phyloP scores from a whole-genome alignment of 495 filamentous ascomycete species.

The Neurospora sp. region DNA sequence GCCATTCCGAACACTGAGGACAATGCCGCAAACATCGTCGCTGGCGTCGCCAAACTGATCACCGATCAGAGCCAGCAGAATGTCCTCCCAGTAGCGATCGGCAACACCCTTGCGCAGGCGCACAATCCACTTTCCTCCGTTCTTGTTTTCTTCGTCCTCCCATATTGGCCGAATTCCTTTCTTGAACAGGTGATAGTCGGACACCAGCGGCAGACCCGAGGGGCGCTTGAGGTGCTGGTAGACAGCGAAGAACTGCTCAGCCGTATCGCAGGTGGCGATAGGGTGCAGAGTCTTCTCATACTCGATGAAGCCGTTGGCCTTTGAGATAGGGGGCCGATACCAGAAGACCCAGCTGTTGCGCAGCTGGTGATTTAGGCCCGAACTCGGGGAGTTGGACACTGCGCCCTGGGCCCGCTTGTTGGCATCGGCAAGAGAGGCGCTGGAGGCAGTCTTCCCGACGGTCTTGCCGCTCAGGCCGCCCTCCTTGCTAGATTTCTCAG shows the following conservation, averaged over 20 bases:
- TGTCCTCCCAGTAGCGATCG: slow-evolving; percentile 96
- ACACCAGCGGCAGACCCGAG: slow-evolving; percentile 78
- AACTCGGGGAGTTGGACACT: slow-evolving; percentile 19
- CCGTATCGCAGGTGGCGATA: slow-evolving; percentile 70
- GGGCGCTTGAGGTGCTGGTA: slow-evolving; percentile 88
- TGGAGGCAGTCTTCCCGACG: slow-evolving; percentile 28
- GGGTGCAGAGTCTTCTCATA: slow-evolving; percentile 94
- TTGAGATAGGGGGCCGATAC: slow-evolving; percentile 89
- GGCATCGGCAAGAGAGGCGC: slow-evolving; percentile 31
- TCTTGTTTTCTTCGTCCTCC: slow-evolving; percentile 96
- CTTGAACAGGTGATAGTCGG: slow-evolving; percentile 97
- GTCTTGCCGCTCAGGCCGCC: slow-evolving; percentile 35
- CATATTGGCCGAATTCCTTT: slow-evolving; percentile 94
- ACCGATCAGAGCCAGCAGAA: slow-evolving; percentile 81
- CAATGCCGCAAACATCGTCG: slow-evolving; percentile 90
- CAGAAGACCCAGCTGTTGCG: slow-evolving; percentile 92
- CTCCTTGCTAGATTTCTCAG: slow-evolving; percentile 46
- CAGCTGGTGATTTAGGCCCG: slow-evolving; percentile 42
- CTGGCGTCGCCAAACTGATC: slow-evolving; percentile 91
- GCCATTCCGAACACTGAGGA: slow-evolving; percentile 86
- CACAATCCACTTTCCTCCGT: slow-evolving; percentile 94
- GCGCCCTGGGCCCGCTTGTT: slow-evolving; percentile 16
- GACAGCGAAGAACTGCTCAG: slow-evolving; percentile 86
- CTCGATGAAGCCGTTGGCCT: slow-evolving; percentile 78
- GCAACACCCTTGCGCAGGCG: slow-evolving; percentile 91